A percentile compares a stretch with the other conserved stretches of the same genome.
Evolutionary conservation across 805 yeast species (phyloP).

Genomic region (Metschnikowia amazonensis): DNA sequence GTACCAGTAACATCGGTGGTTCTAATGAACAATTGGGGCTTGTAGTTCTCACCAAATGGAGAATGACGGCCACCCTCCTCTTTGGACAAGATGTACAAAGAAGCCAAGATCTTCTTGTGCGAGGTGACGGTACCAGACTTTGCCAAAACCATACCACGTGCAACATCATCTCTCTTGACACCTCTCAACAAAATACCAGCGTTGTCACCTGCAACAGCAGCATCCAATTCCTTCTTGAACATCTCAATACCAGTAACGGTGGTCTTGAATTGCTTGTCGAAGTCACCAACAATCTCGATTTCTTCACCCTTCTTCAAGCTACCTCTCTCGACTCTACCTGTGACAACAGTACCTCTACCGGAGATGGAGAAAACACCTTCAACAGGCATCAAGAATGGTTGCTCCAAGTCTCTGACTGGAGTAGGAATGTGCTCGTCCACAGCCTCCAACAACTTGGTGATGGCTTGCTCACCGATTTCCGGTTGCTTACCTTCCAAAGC

Average conservation of each 20-base stretch:
- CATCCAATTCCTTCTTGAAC: slow-evolving; percentile 98
- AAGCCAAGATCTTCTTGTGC: slow-evolving; percentile 90
- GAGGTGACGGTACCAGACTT: slow-evolving; percentile 90
- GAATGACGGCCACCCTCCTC: slow-evolving; percentile 99
- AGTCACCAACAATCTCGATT: slow-evolving; percentile 92
- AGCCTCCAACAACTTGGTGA: slow-evolving; percentile 79
- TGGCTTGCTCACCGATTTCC: slow-evolving; percentile 87
- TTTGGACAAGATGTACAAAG: slow-evolving; percentile 85
- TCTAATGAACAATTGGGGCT: slow-evolving; percentile 96
- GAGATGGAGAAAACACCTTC: slow-evolving; percentile 97
- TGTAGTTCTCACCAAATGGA: slow-evolving; percentile 93
- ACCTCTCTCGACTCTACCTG: slow-evolving; percentile 99
- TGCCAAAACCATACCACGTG: slow-evolving; percentile 96
- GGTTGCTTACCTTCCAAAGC: slow-evolving; percentile 86
- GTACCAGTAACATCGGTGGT: slow-evolving; percentile 93
- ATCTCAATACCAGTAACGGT: slow-evolving; percentile 98
- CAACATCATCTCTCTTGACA: slow-evolving; percentile 93
- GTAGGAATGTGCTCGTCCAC: slow-evolving; percentile 95
- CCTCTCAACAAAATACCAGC: slow-evolving; percentile 98
- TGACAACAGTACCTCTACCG: slow-evolving; percentile 99
- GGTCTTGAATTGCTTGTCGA: slow-evolving; percentile 82
- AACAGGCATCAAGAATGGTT: slow-evolving; percentile 94
- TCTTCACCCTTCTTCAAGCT: slow-evolving; percentile 96
- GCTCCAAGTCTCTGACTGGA: slow-evolving; percentile 92
- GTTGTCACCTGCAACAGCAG: slow-evolving; percentile 98